Evolutionary conservation across 345 rosid genomes (phyloP), one percentile per base, ranked within the genome.

Genomic region (Orychophragmus violaceus): DNA sequence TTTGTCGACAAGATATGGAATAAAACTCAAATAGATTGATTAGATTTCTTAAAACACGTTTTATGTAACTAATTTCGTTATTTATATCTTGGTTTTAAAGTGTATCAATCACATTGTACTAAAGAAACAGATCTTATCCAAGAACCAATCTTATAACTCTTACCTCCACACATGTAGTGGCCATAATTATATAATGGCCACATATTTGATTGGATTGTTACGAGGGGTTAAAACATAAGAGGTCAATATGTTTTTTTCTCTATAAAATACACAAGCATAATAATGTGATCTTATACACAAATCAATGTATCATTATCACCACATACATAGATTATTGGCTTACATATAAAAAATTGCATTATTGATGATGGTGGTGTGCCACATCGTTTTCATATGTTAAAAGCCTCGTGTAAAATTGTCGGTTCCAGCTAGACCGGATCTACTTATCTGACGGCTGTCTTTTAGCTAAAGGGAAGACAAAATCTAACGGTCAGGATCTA

Each of bases 161-260:
- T 41, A 64, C 23, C 36, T 21, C 66, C 76, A 72, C 76, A 66
- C 37, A 64, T 29, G 9, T 11, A 5, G 18, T 23, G 22, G 3
- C 22, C 64, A 24, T 36, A 58, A 59, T 22, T 37, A 55, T n/a
- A 55, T 18, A 35, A 36, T 72, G 49, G 46, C 56, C 39, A 46
- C 64, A 63, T 64, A 62, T 19, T 56, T 64, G 44, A 71, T 71
- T 56, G 30, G 75, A 54, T 11, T 35, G 64, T 45, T 62, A 70
- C 45, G 28, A 61, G 21, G 4, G 9, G 8, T 33, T 49, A 50
- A 13, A 19, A 24, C 35, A 48, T 13, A 29, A 18, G 42, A 22
- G 42, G 53, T 29, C 55, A 30, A 5, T 62, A 8, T 62, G 54
- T 27, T 27, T 28, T 8, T 18, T 19, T 44, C n/a, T 44, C 5